A percentile compares a stretch with the other conserved stretches of the same genome.
These are phyloP conservation scores for Phytophthora citricola DNA, from an alignment of 352 stramenopile species.

Conservation along the genomic window DNA sequence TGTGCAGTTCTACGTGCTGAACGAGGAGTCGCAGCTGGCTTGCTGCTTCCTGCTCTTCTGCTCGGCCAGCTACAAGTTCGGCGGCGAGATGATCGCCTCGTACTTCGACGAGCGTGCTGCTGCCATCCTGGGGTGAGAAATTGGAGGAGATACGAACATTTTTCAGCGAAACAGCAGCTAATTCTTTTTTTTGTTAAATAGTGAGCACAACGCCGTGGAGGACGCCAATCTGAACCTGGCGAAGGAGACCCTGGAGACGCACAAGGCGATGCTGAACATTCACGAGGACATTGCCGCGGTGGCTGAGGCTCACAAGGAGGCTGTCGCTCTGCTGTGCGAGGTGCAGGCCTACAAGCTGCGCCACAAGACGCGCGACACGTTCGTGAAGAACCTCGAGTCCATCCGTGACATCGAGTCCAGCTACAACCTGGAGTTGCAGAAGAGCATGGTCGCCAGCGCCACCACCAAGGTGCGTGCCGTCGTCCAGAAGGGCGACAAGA, in stretches of 20 bases:
- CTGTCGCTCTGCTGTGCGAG: slow-evolving; percentile 82
- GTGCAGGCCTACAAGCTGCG: slow-evolving; percentile 87
- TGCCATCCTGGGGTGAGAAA: slow-evolving; percentile 74
- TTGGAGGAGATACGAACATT: background rate
- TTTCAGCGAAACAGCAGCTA: background rate
- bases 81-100: slow-evolving; percentile 80
- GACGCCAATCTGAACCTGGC: slow-evolving; percentile 84
- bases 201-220: slow-evolving; percentile 87
- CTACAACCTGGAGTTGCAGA: slow-evolving; percentile 87
- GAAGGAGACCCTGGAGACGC: slow-evolving; percentile 84
- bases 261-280: slow-evolving; percentile 86
- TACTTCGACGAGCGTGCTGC: slow-evolving; percentile 84
- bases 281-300: slow-evolving; percentile 85
- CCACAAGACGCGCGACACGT: slow-evolving; percentile 90
- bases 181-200: slow-evolving; percentile 23
- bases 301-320: slow-evolving; percentile 84
- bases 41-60: slow-evolving; percentile 89
- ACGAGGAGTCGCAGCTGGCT: slow-evolving; percentile 85
- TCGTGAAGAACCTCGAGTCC: slow-evolving; percentile 88
- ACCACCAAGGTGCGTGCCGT: slow-evolving; percentile 78
- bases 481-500: slow-evolving; percentile 86
- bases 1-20: slow-evolving; percentile 81
- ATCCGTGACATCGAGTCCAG: slow-evolving; percentile 83
- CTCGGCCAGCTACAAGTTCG: slow-evolving; percentile 89
- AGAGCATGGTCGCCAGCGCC: slow-evolving; percentile 78